Percentiles rank a stretch among this genome's conserved stretches.
Conservation (phyloP, 768 basidiomycete genomes). For the Kwoniella sp. region DNA sequence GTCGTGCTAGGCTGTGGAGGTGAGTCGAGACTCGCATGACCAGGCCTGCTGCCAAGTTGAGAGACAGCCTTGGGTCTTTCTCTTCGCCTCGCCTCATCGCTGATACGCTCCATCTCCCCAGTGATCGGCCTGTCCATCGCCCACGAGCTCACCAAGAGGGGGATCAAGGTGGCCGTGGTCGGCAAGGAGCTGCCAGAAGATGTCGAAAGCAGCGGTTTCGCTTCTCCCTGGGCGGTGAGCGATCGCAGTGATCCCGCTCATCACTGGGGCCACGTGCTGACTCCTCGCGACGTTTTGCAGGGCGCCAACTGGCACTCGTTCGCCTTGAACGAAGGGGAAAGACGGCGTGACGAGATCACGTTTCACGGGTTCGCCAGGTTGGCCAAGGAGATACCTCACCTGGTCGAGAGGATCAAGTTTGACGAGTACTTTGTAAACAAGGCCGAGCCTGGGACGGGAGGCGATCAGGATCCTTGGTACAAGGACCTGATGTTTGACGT, state of each 20-base stretch:
- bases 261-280: background rate
- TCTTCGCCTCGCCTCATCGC: too few relatives aligned
- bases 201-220: constrained; percentile 39
- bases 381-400: constrained; percentile 33
- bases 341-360: constrained; percentile 28
- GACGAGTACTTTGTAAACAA: constrained; percentile 30
- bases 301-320: constrained; percentile 50
- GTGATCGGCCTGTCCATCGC: constrained; percentile 49
- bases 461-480: constrained; percentile 23
- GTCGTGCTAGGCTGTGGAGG: constrained; percentile 13
- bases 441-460: too few relatives aligned
- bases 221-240: constrained; percentile 50
- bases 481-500: constrained; percentile 34
- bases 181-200: constrained; percentile 51
- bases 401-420: constrained; percentile 30
- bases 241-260: background rate
- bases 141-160: constrained; percentile 32
- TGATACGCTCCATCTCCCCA: too few relatives aligned
- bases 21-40: background rate
- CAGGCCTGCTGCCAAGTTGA: background rate
- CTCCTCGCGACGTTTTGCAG: too few relatives aligned
- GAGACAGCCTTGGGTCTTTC: background rate
- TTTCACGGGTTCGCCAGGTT: constrained; percentile 29
- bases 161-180: constrained; percentile 39
- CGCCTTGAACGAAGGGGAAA: constrained; percentile 21